Evolutionary conservation across 2,329 filamentous ascomycete species (phyloP).

Genomic region (Immersiporthe knoxdaviesiana): DNA sequence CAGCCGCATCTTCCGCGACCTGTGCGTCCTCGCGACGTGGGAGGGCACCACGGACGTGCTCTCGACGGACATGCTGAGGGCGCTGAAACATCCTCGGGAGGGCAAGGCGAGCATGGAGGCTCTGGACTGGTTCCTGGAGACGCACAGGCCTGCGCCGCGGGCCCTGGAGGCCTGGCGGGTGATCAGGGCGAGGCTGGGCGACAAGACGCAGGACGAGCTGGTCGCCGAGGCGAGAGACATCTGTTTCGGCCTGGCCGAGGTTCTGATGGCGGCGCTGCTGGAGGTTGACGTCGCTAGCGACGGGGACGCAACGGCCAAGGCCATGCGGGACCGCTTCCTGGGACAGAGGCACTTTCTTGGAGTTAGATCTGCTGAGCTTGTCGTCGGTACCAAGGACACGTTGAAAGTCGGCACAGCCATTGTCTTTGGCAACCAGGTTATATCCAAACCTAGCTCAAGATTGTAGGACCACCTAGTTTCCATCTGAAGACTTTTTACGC

Average conservation of each 20-base stretch:
- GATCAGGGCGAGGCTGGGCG: slow-evolving; percentile 44
- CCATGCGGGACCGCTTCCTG: slow-evolving; percentile 47
- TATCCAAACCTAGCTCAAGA: neutral
- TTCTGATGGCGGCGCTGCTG: slow-evolving; percentile 49
- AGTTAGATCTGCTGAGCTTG: neutral
- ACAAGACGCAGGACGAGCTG: slow-evolving; percentile 43
- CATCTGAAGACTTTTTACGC: neutral
- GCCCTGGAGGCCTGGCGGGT: slow-evolving; percentile 44
- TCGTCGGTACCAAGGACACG: neutral
- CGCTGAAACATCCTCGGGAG: slow-evolving; percentile 45
- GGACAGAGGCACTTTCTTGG: slow-evolving; percentile 35
- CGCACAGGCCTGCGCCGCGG: slow-evolving; percentile 30
- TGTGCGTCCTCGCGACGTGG: slow-evolving; percentile 57
- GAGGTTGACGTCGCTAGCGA: slow-evolving; percentile 45
- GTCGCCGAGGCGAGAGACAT: slow-evolving; percentile 51
- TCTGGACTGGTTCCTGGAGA: slow-evolving; percentile 42
- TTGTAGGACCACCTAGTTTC: neutral
- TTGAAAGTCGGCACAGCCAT: slow-evolving; percentile 8
- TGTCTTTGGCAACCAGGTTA: slow-evolving; percentile 10
- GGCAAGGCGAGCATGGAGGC: slow-evolving; percentile 41
- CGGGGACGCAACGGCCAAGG: slow-evolving; percentile 41
- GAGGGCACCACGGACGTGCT: slow-evolving; percentile 76
- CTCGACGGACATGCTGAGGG: slow-evolving; percentile 54
- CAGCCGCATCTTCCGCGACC: slow-evolving; percentile 67
- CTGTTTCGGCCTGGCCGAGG: slow-evolving; percentile 48